These are phyloP conservation scores for Annulohypoxylon maeteangense DNA, from an alignment of 495 filamentous ascomycete genomes.

Conservation along the genomic window DNA sequence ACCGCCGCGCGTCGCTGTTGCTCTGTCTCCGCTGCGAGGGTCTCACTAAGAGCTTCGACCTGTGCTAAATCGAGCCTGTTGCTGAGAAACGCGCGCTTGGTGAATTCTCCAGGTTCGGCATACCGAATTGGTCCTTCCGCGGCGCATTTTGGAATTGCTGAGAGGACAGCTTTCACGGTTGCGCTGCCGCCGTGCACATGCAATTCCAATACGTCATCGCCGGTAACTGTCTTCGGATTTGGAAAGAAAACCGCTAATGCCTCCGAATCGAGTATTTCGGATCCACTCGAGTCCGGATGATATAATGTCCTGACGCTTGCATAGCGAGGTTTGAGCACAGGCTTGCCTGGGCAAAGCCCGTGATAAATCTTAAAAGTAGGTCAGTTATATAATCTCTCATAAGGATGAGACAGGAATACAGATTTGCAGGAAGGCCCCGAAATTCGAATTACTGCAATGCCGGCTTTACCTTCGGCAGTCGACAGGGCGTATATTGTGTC, in stretches of 20 bases:
- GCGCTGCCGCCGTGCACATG: constrained; percentile 95
- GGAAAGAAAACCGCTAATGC: constrained; percentile 92
- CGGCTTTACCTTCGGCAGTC: constrained; percentile 84
- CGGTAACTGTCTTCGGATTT: constrained; percentile 83
- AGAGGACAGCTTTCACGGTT: constrained; percentile 83
- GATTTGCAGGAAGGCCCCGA: constrained; percentile 81
- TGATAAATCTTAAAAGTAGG: constrained; percentile 72
- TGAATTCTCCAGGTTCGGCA: constrained; percentile 96
- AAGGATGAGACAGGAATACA: constrained; percentile 57
- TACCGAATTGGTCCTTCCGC: constrained; percentile 71
- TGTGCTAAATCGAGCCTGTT: constrained; percentile 88
- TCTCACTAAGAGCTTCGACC: constrained; percentile 90
- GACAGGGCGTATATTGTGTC: constrained; percentile 93
- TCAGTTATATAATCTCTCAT: constrained; percentile 17
- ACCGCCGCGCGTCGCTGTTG: constrained; percentile 90
- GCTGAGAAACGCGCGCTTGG: constrained; percentile 90
- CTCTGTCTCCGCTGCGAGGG: constrained; percentile 87
- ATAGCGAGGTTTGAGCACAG: constrained; percentile 75
- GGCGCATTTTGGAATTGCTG: constrained; percentile 69
- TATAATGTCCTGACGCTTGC: constrained; percentile 82
- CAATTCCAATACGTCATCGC: constrained; percentile 91
- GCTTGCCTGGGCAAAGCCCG: constrained; percentile 72
- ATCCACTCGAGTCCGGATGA: constrained; percentile 60
- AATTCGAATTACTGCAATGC: constrained; percentile 90
- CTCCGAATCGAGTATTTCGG: constrained; percentile 76